Base-by-base conservation (phyloP, 176 grass and related monocot species). In the Alopecurus myosuroides region DNA sequence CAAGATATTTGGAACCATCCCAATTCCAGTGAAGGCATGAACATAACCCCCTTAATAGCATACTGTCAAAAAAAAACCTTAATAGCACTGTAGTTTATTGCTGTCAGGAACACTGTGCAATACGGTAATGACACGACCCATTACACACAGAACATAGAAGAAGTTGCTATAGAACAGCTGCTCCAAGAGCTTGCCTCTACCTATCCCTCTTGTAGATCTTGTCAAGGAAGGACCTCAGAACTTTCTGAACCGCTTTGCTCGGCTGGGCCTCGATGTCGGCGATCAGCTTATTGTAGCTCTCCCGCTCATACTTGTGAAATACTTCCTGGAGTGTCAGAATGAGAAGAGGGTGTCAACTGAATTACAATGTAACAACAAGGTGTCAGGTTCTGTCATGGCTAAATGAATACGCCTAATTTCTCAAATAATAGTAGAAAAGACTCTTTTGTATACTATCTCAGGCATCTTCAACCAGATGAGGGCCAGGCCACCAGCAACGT, bases 151-250 rank as follows among this genome's bases (percentile, higher is more conserved):
- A 62, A 77, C 26, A 79, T 57, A 25, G 28, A 55, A 73, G 42
- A 75, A 25, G 40, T 74, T 46, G 74, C 45, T 37, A 11, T 76
- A 64, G 70, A 76, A 28, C 88, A 75, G 50, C 77, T 48, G 79
- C 40, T 74, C 78, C 66, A 76, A 26, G 25, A 20, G 61, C 15
- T 73, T 25, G 13, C 69, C 69, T 86, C 89, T 90, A 98, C 81
- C 93, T 98, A 76, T 86, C 50, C 90, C 95, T 92, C 82, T 91
- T 93, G 95, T 98, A 98, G 76, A 98, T 98, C 80, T 95, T 98
- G 57, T 93, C 84, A 67, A 98, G 80, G 88, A 98, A 95, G 68
- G 95, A 98, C 89, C 89, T 95, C 64, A 95, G 40, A 19, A 98
- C 95, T 65, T 81, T 75, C 73, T 98, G 95, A 70, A 98, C 92